phyloP scores from a whole-genome alignment of 305 asterid genomes.

The Euphrasia arctica region DNA sequence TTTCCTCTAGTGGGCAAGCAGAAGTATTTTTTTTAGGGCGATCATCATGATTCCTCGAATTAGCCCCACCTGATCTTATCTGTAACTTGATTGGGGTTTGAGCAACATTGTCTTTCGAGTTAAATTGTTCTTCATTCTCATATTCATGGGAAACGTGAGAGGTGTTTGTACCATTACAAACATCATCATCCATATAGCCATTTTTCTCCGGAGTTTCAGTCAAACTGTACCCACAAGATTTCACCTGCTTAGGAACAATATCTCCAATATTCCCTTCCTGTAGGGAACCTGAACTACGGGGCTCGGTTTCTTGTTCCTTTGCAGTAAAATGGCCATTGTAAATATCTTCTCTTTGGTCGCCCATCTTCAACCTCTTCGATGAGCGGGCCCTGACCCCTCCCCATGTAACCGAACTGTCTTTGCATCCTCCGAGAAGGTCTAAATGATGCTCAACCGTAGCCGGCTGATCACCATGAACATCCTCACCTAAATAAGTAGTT shows the following conservation, averaged over 20 bases:
- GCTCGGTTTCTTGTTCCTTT: constrained; percentile 32
- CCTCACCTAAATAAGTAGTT: constrained; percentile 30
- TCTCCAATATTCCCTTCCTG: constrained; percentile 41
- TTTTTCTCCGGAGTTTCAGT: constrained; percentile 32
- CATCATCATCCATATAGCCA: constrained; percentile 30
- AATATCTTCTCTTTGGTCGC: constrained; percentile 47
- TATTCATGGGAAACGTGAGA: constrained; percentile 35
- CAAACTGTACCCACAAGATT: constrained; percentile 26
- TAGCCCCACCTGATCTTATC: constrained; percentile 42
- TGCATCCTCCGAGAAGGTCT: constrained; percentile 72
- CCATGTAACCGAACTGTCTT: constrained; percentile 75
- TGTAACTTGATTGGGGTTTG: constrained; percentile 54
- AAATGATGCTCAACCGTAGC: constrained; percentile 34
- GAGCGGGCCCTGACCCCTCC: constrained; percentile 89
- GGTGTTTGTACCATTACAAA: constrained; percentile 32
- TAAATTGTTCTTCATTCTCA: constrained; percentile 35
- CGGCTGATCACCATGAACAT: constrained; percentile 38
- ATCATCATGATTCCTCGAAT: constrained; percentile 43
- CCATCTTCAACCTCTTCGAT: constrained; percentile 69
- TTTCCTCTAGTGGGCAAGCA: constrained; percentile 42
- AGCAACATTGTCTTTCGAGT: constrained; percentile 40
- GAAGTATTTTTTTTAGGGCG: constrained; percentile 32
- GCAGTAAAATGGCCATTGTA: constrained; percentile 35
- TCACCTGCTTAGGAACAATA: constrained; percentile 34
- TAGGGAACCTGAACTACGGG: constrained; percentile 38